phyloP scores from a whole-genome alignment of 2,329 filamentous ascomycete species.

The Chaetomium sp. region DNA sequence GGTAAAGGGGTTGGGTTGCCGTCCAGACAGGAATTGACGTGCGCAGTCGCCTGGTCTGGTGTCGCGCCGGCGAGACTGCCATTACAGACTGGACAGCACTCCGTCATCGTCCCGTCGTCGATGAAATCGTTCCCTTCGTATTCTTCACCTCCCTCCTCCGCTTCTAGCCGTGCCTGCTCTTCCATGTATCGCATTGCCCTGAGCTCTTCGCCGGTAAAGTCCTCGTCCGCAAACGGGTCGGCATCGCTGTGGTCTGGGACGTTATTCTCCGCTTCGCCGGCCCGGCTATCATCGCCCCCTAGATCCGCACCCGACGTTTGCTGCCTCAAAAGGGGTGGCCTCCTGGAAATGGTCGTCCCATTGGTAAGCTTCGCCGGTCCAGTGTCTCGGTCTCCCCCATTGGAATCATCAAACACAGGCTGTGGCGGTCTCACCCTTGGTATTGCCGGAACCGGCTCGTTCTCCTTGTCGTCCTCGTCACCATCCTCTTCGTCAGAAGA shows the following conservation, averaged over 20 bases:
- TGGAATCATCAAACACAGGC: conserved; percentile 10
- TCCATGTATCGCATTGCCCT: conserved; percentile 71
- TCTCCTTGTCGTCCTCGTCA: conserved; percentile 24
- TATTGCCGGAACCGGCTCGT: conserved; percentile 7
- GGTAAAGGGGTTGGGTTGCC: conserved; percentile 68
- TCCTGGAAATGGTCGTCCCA: conserved; percentile 23
- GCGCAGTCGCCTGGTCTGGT: conserved; percentile 70
- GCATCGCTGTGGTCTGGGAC: conserved; percentile 33
- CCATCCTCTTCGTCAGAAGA: conserved; percentile 61
- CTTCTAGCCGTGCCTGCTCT: conserved; percentile 69
- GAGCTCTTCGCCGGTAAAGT: conserved; percentile 64
- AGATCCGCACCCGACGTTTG: conserved; percentile 28
- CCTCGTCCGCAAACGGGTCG: conserved; percentile 44
- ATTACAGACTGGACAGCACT: conserved; percentile 77
- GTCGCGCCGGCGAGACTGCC: conserved; percentile 61
- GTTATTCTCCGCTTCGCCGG: background rate
- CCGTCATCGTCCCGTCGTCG: conserved; percentile 40
- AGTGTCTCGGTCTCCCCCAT: background rate
- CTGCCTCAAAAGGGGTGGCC: conserved; percentile 22
- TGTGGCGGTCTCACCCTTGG: conserved; percentile 31
- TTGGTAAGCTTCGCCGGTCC: conserved; percentile 29
- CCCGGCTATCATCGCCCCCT: conserved; percentile 28
- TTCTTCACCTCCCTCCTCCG: conserved; percentile 54
- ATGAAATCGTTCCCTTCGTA: conserved; percentile 41
- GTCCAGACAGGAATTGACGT: conserved; percentile 93